A percentile compares a stretch with the other conserved stretches of the same genome.
phyloP scores from a whole-genome alignment of 2,329 filamentous ascomycete genomes.

The Torrubiella hemipterigena region DNA sequence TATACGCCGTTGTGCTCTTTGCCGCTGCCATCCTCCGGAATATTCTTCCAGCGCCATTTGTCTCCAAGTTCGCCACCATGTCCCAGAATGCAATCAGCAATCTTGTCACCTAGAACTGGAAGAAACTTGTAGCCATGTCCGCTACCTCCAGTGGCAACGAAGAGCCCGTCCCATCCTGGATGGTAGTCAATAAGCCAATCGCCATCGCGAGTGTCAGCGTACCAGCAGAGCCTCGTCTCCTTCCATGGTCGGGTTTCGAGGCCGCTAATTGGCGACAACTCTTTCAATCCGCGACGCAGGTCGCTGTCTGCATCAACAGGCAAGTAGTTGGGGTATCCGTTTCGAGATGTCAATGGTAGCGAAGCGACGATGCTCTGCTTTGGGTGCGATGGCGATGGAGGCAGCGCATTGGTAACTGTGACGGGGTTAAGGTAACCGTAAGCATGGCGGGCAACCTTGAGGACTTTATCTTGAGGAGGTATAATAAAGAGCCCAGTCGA shows the following conservation, averaged over 20 bases:
- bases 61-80: constrained; percentile 36
- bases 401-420: constrained; percentile 20
- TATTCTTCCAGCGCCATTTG: constrained; percentile 54
- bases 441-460: constrained; percentile 57
- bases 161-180: constrained; percentile 45
- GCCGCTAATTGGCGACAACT: constrained; percentile 45
- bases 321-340: constrained; percentile 32
- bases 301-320: constrained; percentile 49
- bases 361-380: constrained; percentile 20
- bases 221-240: constrained; percentile 60
- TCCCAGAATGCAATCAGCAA: constrained; percentile 42
- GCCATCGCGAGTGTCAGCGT: constrained; percentile 58
- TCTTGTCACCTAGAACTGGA: constrained; percentile 50
- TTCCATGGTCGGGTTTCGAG: constrained; percentile 49
- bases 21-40: constrained; percentile 24
- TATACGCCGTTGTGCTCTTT: constrained; percentile 22
- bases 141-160: constrained; percentile 50
- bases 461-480: constrained; percentile 46
- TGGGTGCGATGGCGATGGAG: constrained; percentile 14
- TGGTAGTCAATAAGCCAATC: constrained; percentile 64
- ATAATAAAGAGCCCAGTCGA: constrained; percentile 63
- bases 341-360: constrained; percentile 20
- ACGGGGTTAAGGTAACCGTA: constrained; percentile 53
- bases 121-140: constrained; percentile 60
- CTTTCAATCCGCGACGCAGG: constrained; percentile 46